Evolutionary conservation across 257 asterid species (phyloP), one percentile per base, ranked within the genome.

Genomic region (Solanum peruvianum): DNA sequence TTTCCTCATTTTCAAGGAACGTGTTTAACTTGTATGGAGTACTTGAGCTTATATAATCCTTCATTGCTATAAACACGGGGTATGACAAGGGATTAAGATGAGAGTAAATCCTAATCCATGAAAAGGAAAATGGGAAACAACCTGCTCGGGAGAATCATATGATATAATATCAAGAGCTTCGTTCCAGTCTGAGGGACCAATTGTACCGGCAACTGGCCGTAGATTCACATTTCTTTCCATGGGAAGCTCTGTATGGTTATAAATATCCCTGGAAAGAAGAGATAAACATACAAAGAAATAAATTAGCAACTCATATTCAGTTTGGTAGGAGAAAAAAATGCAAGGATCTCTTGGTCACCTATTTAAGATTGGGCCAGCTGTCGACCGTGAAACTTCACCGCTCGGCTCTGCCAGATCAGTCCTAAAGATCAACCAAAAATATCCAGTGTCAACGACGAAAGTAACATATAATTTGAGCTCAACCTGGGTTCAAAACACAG

Each of bases 81-180:
- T 49, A 81, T 81, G 69, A 81, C 69, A 49, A 49, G 69, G 39
- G 69, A 47, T 52, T 35, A 86, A 69, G 56, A 47, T 35, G 41
- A 84, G 81, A 86, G 31, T 20, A 60, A 42, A 25, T 76, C 83
- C 5, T 15, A 78, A 47, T 78, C 42, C 42, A 44, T 49, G 41
- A 60, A 75, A 85, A 73, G 47, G 49, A 67, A 37, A 64, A 88
- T 71, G 60, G 31, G 86, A 83, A 62, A 47, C 89, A 87, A 97
- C 99, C 99, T 97, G 98, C 91, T 96, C 99, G 10, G 99, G 99
- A 42, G 98, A 94, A 87, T 98, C 98, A 90, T 87, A 91, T 73
- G 94, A 89, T 84, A 96, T 94, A 41, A 94, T 93, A 89, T 95
- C 98, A 91, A 96, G 88, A 87, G 99, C 98, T 90, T 95, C 99